A percentile compares a stretch with the other conserved stretches of the same genome.
phyloP scores from a whole-genome alignment of 1,284 basidiomycete species.

The Fomes fomentarius region DNA sequence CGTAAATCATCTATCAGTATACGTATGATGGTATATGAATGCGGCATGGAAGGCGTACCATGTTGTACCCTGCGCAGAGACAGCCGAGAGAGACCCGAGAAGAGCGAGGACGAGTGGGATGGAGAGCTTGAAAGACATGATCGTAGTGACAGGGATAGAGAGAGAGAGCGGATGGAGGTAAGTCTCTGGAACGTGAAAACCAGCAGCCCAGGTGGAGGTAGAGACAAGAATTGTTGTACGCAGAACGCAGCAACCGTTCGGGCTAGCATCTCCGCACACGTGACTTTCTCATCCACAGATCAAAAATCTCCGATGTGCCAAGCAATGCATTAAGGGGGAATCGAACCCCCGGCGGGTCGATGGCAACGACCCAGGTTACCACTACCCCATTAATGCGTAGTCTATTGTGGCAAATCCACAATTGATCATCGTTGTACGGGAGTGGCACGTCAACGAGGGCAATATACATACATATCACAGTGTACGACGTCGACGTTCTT shows the following conservation, averaged over 20 bases:
- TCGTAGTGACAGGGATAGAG: constrained; percentile 12
- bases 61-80: constrained; percentile 24
- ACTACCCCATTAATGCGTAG: constrained; percentile 31
- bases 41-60: constrained; percentile 8
- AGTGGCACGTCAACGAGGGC: too few species aligned
- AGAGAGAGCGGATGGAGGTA: constrained; percentile 7
- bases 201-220: constrained; percentile 22
- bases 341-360: constrained; percentile 78
- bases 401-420: too few species aligned
- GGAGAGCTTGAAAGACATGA: constrained; percentile 23
- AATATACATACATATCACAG: too few species aligned
- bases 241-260: too few species aligned
- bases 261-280: too few species aligned
- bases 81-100: constrained; percentile 19
- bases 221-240: constrained; percentile 8
- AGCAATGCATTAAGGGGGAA: constrained; percentile 70
- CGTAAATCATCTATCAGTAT: not conserved
- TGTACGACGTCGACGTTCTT: too few species aligned
- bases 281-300: too few species aligned
- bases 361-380: constrained; percentile 34
- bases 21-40: not conserved
- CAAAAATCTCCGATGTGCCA: not conserved
- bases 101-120: constrained; percentile 18
- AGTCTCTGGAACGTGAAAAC: constrained; percentile 15
- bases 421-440: too few species aligned